A percentile compares a stretch with the other conserved stretches of the same genome.
Conservation (phyloP, 208 protist genomes). For the Crithidia expoeki region DNA sequence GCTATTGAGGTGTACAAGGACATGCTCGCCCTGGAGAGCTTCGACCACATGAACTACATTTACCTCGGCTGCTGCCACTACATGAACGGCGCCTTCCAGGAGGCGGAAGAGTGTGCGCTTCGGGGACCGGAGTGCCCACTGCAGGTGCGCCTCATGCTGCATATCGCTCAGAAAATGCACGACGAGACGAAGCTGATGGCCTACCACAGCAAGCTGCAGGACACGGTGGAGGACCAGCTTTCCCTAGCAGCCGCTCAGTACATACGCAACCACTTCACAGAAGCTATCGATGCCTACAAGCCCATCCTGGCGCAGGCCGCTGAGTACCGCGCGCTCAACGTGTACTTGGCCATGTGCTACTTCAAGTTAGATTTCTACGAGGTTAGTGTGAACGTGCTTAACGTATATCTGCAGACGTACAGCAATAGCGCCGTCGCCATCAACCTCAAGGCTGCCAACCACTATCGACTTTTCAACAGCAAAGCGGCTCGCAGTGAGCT, state of each 20-base stretch:
- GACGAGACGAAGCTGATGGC: conserved; percentile 93
- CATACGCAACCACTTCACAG: conserved; percentile 94
- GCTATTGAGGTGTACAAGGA: conserved; percentile 92
- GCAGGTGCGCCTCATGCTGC: conserved; percentile 95
- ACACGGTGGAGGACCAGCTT: conserved; percentile 92
- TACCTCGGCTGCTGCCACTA: conserved; percentile 89
- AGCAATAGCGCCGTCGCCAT: conserved; percentile 94
- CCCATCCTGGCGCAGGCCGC: conserved; percentile 94
- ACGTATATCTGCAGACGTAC: conserved; percentile 90
- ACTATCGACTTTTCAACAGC: conserved; percentile 95
- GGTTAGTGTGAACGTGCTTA: conserved; percentile 92
- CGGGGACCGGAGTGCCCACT: conserved; percentile 80
- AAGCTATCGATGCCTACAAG: conserved; percentile 98
- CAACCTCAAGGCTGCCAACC: conserved; percentile 97
- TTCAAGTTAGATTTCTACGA: conserved; percentile 99
- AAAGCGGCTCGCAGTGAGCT: conserved; percentile 93
- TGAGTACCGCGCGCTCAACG: conserved; percentile 94
- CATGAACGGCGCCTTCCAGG: conserved; percentile 82
- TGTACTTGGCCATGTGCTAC: conserved; percentile 98
- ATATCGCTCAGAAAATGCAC: conserved; percentile 93
- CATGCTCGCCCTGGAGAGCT: conserved; percentile 63
- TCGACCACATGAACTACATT: conserved; percentile 73
- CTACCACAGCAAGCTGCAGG: conserved; percentile 93
- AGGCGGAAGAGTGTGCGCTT: conserved; percentile 90
- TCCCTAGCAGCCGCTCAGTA: conserved; percentile 95